phyloP scores from a whole-genome alignment of 768 basidiomycete species.

The Auricularia auricula-judae region DNA sequence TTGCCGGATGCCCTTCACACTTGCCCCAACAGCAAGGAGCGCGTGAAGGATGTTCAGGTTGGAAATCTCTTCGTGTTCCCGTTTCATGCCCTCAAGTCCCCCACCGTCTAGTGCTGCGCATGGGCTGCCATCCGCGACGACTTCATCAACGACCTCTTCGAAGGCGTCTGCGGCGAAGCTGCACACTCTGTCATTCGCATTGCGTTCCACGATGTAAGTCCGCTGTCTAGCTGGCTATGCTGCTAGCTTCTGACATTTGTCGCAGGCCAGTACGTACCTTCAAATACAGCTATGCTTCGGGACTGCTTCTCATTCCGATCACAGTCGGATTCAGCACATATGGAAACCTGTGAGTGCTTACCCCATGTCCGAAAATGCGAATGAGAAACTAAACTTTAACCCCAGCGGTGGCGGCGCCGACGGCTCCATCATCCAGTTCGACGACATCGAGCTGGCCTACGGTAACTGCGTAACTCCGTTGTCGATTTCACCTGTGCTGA shows the following conservation, averaged over 20 bases:
- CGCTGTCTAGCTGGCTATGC: neutral
- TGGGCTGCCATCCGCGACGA: neutral
- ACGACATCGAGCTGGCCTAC: constrained; percentile 10
- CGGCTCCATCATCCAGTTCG: constrained; percentile 16
- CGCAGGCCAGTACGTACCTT: no score
- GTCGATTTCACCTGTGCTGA: no score
- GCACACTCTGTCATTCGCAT: constrained; percentile 19
- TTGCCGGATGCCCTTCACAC: neutral
- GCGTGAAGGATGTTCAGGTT: neutral
- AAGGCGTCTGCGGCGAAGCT: constrained; percentile 25
- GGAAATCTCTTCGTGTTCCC: neutral
- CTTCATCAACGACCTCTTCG: constrained; percentile 6
- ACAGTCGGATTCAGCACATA: no score
- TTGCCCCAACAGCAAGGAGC: neutral
- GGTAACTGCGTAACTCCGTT: no score
- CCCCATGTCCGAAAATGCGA: no score
- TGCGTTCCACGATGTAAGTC: neutral
- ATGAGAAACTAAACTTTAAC: neutral
- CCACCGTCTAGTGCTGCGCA: neutral
- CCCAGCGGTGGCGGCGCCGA: constrained; percentile 16
- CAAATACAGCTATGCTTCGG: no score
- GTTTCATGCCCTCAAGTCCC: neutral
- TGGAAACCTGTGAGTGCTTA: no score
- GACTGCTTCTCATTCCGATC: no score
- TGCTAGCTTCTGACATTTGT: constrained; percentile 8